Evolutionary conservation across 805 yeast species (phyloP).

Genomic region (Priceomyces medius): DNA sequence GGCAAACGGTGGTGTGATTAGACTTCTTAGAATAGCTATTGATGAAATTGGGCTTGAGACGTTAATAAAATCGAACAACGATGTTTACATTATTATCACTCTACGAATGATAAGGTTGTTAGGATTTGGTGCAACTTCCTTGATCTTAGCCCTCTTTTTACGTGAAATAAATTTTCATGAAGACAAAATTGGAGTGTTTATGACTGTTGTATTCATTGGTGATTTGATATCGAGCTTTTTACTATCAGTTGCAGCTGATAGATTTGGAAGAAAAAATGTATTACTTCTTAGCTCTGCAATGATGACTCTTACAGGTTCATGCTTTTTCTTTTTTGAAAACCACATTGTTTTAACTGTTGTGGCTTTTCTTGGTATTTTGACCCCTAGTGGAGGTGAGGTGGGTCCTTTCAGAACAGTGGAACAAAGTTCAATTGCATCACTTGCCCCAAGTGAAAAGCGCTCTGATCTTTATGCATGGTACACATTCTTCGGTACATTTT

Average conservation of each 20-base stretch:
- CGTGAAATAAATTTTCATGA: constrained; percentile 42
- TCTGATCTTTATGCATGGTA: constrained; percentile 62
- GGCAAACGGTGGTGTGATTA: not conserved
- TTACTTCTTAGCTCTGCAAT: constrained; percentile 38
- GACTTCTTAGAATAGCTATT: constrained; percentile 5
- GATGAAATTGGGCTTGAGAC: constrained; percentile 38
- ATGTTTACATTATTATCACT: constrained; percentile 31
- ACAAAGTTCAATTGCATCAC: constrained; percentile 50
- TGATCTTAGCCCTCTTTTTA: constrained; percentile 45
- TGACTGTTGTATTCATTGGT: constrained; percentile 50
- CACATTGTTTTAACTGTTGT: constrained; percentile 34
- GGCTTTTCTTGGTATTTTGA: constrained; percentile 50
- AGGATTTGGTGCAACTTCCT: constrained; percentile 38
- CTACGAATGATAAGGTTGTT: constrained; percentile 35
- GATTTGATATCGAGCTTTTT: constrained; percentile 50
- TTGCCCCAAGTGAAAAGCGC: constrained; percentile 39
- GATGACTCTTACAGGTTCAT: constrained; percentile 45
- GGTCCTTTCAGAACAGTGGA: constrained; percentile 62
- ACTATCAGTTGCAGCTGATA: constrained; percentile 47
- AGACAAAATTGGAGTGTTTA: constrained; percentile 46
- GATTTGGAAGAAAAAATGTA: constrained; percentile 44
- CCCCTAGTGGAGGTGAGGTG: constrained; percentile 59
- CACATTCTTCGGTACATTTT: constrained; percentile 47
- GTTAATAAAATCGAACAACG: constrained; percentile 25
- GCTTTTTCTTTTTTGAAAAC: constrained; percentile 34